phyloP scores from a whole-genome alignment of 176 grass and related monocot genomes.

The Tuctoria greenei region DNA sequence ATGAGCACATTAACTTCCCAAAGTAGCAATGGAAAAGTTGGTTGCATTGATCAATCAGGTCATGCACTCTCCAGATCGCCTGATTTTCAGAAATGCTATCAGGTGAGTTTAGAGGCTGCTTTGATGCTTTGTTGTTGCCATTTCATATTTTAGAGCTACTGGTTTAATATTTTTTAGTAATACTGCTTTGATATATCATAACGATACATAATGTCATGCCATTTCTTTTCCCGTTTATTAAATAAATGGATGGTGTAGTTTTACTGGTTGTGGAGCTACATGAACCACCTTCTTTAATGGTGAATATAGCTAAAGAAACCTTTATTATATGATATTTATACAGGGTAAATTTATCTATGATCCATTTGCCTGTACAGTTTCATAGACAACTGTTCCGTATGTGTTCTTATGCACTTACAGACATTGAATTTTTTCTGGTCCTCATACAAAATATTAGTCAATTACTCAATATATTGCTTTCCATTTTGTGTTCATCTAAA shows the following conservation, averaged over 20 bases:
- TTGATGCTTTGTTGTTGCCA: neutral
- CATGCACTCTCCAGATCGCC: conserved; percentile 29
- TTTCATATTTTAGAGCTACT: neutral
- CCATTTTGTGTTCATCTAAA: neutral
- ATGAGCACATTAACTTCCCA: conserved; percentile 13
- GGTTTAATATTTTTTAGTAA: neutral
- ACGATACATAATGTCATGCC: neutral
- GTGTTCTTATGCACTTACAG: neutral
- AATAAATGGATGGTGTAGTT: neutral
- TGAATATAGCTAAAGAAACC: neutral
- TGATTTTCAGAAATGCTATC: conserved; percentile 24
- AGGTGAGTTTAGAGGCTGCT: conserved; percentile 39
- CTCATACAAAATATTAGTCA: neutral
- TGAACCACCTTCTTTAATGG: neutral
- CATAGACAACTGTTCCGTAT: neutral
- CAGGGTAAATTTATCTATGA: neutral
- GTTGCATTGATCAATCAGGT: neutral
- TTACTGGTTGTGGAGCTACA: neutral
- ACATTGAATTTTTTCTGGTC: neutral
- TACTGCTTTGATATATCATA: neutral
- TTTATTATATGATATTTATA: neutral
- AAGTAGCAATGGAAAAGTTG: neutral
- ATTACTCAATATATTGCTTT: too few species aligned
- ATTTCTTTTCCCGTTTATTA: neutral
- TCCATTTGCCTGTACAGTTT: neutral